Percentiles rank a stretch among this genome's conserved stretches.
phyloP scores from a whole-genome alignment of 148 eudicot genomes.

The Fallopia convolvulus region DNA sequence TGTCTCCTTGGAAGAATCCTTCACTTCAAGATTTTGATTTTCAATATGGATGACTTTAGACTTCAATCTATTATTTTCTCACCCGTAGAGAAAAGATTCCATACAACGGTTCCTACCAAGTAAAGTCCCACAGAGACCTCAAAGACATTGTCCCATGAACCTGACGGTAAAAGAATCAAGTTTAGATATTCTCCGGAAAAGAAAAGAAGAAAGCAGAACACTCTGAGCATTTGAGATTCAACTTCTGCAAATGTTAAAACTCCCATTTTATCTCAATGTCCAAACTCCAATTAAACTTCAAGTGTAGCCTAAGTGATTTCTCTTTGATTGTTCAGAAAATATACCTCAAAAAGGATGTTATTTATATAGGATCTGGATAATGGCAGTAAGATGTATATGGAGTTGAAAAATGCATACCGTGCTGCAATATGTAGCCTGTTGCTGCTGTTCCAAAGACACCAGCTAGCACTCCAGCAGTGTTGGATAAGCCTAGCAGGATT shows the following conservation, averaged over 20 bases:
- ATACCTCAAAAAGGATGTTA: neutral
- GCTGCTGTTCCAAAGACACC: slow-evolving; percentile 92
- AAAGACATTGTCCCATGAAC: slow-evolving; percentile 93
- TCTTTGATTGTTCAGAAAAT: neutral
- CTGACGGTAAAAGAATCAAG: slow-evolving; percentile 27
- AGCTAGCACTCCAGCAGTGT: slow-evolving; percentile 94
- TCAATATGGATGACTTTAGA: neutral
- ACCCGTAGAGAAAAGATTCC: slow-evolving; percentile 88
- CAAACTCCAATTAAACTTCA: too few relatives aligned
- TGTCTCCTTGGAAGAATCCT: neutral
- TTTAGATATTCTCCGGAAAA: neutral
- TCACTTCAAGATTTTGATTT: neutral
- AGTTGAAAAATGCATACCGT: slow-evolving; percentile 40
- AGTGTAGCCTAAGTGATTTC: neutral
- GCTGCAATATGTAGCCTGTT: slow-evolving; percentile 94
- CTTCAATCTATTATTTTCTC: slow-evolving; percentile 69
- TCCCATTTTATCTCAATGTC: too few relatives aligned
- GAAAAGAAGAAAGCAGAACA: too few relatives aligned
- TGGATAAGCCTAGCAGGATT: slow-evolving; percentile 81
- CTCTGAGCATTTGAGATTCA: too few relatives aligned
- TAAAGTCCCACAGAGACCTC: slow-evolving; percentile 83
- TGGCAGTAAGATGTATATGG: neutral
- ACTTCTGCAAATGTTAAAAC: too few relatives aligned
- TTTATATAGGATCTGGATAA: neutral
- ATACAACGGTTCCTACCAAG: slow-evolving; percentile 78